Conservation (phyloP, 164 flowering plant genomes). For the Santalum album region DNA sequence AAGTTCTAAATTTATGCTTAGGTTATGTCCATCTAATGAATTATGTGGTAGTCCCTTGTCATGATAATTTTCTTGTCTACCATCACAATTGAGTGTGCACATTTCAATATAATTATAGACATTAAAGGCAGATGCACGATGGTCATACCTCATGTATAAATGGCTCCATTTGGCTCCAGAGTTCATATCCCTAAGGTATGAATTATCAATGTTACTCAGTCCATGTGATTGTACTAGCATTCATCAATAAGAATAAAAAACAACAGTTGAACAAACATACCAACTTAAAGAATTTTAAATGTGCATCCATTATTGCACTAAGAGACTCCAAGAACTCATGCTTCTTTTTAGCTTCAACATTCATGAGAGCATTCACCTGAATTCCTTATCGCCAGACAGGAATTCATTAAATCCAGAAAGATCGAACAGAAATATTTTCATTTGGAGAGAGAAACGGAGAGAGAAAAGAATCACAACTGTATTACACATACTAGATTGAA, state of each 20-base stretch:
- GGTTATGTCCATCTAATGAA: too few relatives aligned
- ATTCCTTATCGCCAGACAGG: conserved; percentile 37
- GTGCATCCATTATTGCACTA: conserved; percentile 95
- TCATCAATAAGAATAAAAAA: not conserved
- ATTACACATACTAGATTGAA: conserved; percentile 72
- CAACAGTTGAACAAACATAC: conserved; percentile 22
- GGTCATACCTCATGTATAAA: conserved; percentile 68
- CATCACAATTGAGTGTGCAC: not conserved
- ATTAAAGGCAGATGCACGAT: not conserved
- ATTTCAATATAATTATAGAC: not conserved
- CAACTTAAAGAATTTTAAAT: conserved; percentile 83
- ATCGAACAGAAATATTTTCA: not conserved
- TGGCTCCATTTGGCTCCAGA: conserved; percentile 81
- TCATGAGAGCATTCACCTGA: conserved; percentile 77
- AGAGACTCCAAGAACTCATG: conserved; percentile 81
- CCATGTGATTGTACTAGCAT: not conserved
- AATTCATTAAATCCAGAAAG: conserved; percentile 18
- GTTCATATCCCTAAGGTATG: conserved; percentile 59
- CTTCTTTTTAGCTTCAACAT: conserved; percentile 86
- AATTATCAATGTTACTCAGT: conserved; percentile 5
- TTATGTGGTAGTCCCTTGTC: too few relatives aligned
- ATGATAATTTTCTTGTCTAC: too few relatives aligned
- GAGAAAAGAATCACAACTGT: conserved; percentile 2
- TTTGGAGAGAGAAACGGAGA: not conserved
- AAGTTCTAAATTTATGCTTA: too few relatives aligned